Percentiles rank a stretch among this genome's conserved stretches.
Conservation (phyloP, 1,139 yeast genomes). For the Hanseniaspora uvarum region DNA sequence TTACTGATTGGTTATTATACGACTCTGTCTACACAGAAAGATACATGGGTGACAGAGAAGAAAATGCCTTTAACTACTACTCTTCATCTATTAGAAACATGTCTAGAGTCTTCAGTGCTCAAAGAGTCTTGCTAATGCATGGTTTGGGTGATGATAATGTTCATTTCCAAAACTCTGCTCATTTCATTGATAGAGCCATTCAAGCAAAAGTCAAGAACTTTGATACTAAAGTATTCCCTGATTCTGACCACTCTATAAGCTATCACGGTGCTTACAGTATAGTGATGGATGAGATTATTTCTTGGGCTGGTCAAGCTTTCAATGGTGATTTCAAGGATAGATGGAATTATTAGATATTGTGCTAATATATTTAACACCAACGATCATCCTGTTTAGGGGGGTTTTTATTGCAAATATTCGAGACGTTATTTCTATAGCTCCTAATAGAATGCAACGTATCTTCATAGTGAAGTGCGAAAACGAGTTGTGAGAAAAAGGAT, state of each 20-base stretch:
- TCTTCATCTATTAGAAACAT: constrained; percentile 45
- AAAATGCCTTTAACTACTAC: constrained; percentile 48
- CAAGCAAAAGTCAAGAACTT: constrained; percentile 53
- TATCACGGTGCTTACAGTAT: constrained; percentile 62
- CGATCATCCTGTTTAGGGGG: too few relatives aligned
- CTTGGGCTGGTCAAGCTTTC: constrained; percentile 51
- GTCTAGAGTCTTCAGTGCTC: constrained; percentile 37
- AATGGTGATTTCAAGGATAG: constrained; percentile 34
- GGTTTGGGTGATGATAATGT: constrained; percentile 81
- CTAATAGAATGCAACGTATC: too few relatives aligned
- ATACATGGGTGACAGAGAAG: constrained; percentile 61
- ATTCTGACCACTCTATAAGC: constrained; percentile 60
- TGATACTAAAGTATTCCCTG: constrained; percentile 68
- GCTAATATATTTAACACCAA: not conserved
- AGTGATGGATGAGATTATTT: constrained; percentile 53
- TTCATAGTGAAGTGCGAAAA: not conserved
- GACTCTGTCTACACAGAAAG: constrained; percentile 73
- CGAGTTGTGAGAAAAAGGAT: not conserved
- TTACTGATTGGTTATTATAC: constrained; percentile 64
- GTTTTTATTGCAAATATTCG: not conserved
- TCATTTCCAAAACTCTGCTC: constrained; percentile 62
- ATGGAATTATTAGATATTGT: constrained; percentile 1
- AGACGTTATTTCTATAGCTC: not conserved
- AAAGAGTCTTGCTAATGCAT: constrained; percentile 59
- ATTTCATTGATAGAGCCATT: constrained; percentile 53